Evolutionary conservation across 2,329 filamentous ascomycete genomes (phyloP).

Genomic region (Xylariaceae sp.): DNA sequence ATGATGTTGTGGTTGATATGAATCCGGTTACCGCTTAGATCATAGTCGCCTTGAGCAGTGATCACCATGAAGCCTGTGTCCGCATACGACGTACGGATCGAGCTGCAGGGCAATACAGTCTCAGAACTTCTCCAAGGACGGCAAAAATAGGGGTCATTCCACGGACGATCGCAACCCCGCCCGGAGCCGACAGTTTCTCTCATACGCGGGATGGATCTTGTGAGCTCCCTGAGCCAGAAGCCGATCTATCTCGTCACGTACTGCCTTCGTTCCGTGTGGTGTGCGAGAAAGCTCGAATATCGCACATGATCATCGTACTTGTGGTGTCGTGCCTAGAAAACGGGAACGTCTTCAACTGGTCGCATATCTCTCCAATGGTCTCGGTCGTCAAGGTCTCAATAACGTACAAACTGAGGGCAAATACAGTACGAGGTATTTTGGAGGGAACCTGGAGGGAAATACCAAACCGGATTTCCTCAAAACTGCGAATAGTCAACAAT

Average conservation of each 20-base stretch:
- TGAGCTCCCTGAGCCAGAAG: slow-evolving; percentile 27
- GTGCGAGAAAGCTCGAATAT: slow-evolving; percentile 33
- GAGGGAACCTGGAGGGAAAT: slow-evolving; percentile 3
- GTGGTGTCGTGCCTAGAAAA: slow-evolving; percentile 40
- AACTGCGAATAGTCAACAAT: too few relatives aligned
- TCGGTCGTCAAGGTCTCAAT: slow-evolving; percentile 21
- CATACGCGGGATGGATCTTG: slow-evolving; percentile 21
- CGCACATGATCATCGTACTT: slow-evolving; percentile 32
- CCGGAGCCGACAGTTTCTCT: slow-evolving; percentile 19
- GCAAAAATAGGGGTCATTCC: slow-evolving; percentile 32
- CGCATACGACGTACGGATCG: slow-evolving; percentile 22
- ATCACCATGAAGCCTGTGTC: slow-evolving; percentile 26
- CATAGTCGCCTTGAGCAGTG: slow-evolving; percentile 21
- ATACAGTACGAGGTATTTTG: slow-evolving; percentile 25
- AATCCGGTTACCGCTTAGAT: slow-evolving; percentile 31
- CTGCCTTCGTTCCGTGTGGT: slow-evolving; percentile 21
- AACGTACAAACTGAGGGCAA: slow-evolving; percentile 29
- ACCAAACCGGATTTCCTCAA: slow-evolving; percentile 2
- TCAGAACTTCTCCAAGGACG: slow-evolving; percentile 34
- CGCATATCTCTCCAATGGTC: slow-evolving; percentile 26
- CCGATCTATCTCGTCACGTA: slow-evolving; percentile 32
- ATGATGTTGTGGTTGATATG: slow-evolving; percentile 31
- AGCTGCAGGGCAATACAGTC: slow-evolving; percentile 30
- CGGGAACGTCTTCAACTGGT: slow-evolving; percentile 35
- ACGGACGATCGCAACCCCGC: slow-evolving; percentile 26